phyloP scores from a whole-genome alignment of 2,329 filamentous ascomycete species.

The Colletotrichum tamarilloi region DNA sequence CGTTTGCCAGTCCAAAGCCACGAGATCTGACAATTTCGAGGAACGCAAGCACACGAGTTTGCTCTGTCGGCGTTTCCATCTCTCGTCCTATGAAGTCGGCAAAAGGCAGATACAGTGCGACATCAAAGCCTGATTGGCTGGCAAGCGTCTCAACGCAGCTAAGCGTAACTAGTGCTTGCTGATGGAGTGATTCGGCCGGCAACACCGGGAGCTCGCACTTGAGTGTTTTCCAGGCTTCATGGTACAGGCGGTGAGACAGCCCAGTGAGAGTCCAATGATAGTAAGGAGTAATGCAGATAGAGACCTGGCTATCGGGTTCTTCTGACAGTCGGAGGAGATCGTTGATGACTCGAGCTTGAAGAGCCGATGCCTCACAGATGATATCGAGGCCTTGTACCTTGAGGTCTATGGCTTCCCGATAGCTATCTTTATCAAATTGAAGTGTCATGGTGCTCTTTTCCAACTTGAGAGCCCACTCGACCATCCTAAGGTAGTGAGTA shows the following conservation, averaged over 20 bases:
- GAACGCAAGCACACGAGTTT: background rate
- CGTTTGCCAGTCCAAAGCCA: slow-evolving; percentile 3
- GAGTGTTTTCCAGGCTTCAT: background rate
- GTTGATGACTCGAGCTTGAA: slow-evolving; percentile 2
- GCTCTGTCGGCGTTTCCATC: slow-evolving; percentile 3
- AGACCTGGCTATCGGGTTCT: background rate
- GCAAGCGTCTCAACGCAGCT: background rate
- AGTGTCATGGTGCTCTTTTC: background rate
- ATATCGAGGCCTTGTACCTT: slow-evolving; percentile 7
- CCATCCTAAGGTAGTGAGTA: background rate
- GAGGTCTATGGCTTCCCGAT: background rate
- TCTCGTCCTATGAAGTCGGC: slow-evolving; percentile 10
- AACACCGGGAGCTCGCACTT: slow-evolving; percentile 13
- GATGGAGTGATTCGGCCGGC: background rate
- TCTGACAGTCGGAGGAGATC: background rate
- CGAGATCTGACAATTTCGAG: background rate
- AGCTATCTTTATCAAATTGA: background rate
- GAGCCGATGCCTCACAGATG: background rate
- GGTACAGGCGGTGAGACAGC: background rate
- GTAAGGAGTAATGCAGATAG: slow-evolving; percentile 6
- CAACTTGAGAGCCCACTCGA: background rate
- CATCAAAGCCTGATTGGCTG: background rate
- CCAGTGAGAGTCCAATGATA: slow-evolving; percentile 10
- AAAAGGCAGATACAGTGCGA: slow-evolving; percentile 12
- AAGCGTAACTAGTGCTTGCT: slow-evolving; percentile 9